Evolutionary conservation across 2,329 filamentous ascomycete genomes (phyloP), one percentile per base, ranked within the genome.

Genomic region (Botryotinia calthae): DNA sequence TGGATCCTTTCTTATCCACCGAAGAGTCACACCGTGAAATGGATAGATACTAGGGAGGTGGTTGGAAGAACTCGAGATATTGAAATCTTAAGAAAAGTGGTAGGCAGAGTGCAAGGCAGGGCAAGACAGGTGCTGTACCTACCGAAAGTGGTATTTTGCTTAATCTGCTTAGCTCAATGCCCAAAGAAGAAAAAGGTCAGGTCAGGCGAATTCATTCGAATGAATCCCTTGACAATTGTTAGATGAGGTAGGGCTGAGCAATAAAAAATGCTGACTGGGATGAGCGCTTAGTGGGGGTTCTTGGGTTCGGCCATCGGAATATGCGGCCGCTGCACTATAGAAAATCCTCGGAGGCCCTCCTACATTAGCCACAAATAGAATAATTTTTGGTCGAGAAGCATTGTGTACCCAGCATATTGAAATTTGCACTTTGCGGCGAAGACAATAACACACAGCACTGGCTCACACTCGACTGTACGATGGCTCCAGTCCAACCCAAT

Each of bases 401-500:
- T 18, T 16, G 34, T 5, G 28, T 54, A 3, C 40, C 40, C 16
- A 4, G 40, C 16, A 22, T 18, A 42, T 56, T 7, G 48, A 42
- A 42, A 14, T 10, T 56, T 54, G 6, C 18, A 42, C 37, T 67
- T 6, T 31, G 22, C 25, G 4, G 20, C 4, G 54, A 31, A 67
- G 34, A 56, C 4, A 14, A 16, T 40, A 16, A 25, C 28, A 54
- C 28, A 42, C 48, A 20, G 5, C 16, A 42, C 8, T 14, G 48
- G 22, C 16, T 28, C 12, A 54, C 40, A 22, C 64, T 18, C 14
- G 25, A 61, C 2, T 37, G 28, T 31, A 68, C 46, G n/a, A 78
- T 77, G 75, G 54, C 74, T 37, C 56, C 72, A 22, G n/a, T 70
- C 42, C 76, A 75, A 40, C 66, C 75, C n/a, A 95, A 94, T 78